These are phyloP conservation scores for Phylloporus arenicola DNA, from an alignment of 768 basidiomycete genomes.

Conservation along the genomic window DNA sequence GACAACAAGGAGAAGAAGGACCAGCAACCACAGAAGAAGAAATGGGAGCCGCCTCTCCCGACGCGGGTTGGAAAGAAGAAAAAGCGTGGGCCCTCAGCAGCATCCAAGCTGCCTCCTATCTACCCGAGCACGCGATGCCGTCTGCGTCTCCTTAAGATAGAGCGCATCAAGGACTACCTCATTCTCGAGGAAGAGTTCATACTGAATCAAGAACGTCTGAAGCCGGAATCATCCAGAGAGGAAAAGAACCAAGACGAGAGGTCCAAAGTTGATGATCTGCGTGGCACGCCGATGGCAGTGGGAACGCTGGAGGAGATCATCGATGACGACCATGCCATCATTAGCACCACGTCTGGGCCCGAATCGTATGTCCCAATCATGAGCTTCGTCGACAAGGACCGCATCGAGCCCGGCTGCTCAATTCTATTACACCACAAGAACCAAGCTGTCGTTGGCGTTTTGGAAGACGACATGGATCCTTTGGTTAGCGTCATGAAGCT, in stretches of 20 bases:
- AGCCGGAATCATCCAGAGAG: slow-evolving; percentile 81
- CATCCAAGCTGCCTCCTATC: slow-evolving; percentile 88
- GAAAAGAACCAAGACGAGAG: slow-evolving; percentile 96
- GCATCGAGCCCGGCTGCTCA: slow-evolving; percentile 92
- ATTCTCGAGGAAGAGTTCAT: slow-evolving; percentile 94
- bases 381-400: slow-evolving; percentile 97
- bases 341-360: slow-evolving; percentile 89
- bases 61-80: slow-evolving; percentile 98
- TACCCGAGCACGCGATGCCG: slow-evolving; percentile 94
- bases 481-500: slow-evolving; percentile 98
- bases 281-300: slow-evolving; percentile 97
- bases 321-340: slow-evolving; percentile 98
- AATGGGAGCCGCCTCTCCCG: slow-evolving; percentile 97
- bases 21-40: slow-evolving; percentile 64
- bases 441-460: slow-evolving; percentile 89
- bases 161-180: slow-evolving; percentile 97
- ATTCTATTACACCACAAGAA: slow-evolving; percentile 96
- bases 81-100: slow-evolving; percentile 81
- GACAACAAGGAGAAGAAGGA: slow-evolving; percentile 39
- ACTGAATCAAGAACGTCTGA: slow-evolving; percentile 84
- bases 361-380: slow-evolving; percentile 97
- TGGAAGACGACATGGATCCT: slow-evolving; percentile 93
- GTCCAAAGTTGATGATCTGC: slow-evolving; percentile 87
- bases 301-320: slow-evolving; percentile 97
- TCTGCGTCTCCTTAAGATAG: slow-evolving; percentile 90